phyloP scores from a whole-genome alignment of 257 asterid genomes.

The Solanum sparsipilum region DNA sequence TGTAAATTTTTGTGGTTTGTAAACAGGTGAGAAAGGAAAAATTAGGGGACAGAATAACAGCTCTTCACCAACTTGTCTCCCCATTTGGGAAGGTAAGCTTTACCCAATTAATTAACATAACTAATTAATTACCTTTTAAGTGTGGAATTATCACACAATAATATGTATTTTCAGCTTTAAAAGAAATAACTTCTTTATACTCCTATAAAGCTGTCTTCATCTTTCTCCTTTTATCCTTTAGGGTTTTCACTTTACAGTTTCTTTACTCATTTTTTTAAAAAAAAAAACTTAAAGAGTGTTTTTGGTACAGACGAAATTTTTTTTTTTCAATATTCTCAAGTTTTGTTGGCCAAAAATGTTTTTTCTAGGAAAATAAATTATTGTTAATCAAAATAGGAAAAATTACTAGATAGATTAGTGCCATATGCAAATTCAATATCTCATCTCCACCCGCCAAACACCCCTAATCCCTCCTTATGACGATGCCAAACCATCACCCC shows the following conservation, averaged over 20 bases:
- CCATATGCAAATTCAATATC: background rate
- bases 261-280: background rate
- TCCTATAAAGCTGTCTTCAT: background rate
- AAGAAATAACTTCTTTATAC: background rate
- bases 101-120: background rate
- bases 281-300: background rate
- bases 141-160: background rate
- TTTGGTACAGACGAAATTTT: background rate
- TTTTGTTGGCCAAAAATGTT: background rate
- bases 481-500: background rate
- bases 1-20: background rate
- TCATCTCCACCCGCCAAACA: background rate
- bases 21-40: slow-evolving; percentile 78
- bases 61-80: slow-evolving; percentile 84
- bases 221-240: background rate
- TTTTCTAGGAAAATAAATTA: background rate
- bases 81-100: slow-evolving; percentile 82
- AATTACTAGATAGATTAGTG: background rate
- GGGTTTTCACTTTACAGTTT: background rate
- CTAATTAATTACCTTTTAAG: background rate
- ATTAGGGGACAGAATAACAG: slow-evolving; percentile 74
- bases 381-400: background rate
- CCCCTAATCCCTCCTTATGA: background rate
- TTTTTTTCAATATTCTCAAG: background rate
- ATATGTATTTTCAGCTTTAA: background rate